Base-by-base conservation (phyloP, 2,329 filamentous ascomycete genomes). In the Rhinocladiella similis region DNA sequence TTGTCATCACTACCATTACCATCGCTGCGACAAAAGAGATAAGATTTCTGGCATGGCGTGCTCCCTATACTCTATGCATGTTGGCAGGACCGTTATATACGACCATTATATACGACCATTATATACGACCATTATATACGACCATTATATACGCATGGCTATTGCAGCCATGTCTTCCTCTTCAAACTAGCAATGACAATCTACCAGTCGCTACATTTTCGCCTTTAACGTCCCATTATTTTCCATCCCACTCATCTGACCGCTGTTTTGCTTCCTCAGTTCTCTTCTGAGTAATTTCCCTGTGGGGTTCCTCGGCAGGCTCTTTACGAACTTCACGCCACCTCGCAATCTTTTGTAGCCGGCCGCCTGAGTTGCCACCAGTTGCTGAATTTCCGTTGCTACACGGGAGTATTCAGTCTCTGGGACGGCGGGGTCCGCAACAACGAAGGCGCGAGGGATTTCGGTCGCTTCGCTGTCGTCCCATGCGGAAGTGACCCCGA, bases 261-360 rank as follows among this genome's bases (percentile, higher is more conserved):
- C 39, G 14, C 51, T 57, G 76, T 61, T 45, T 41, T 47, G 51
- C 27, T 57, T 69, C 48, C 66, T 54, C 20, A 63, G 67, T 47
- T 70, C 79, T 65, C 87, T 76, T 47, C 86, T 77, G 67, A 91
- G 70, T 53, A 91, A 89, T 80, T 91, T 90, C 7, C 88, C 88
- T 65, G 83, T 87, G 0, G 86, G 81, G 66, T 84, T 88, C 78
- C 90, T 90, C 12, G 88, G 88, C 20, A 91, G 83, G 47, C 76
- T 77, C 13, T 70, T 56, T 13, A 72, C 54, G 43, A 73, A 67
- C 42, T 71, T 69, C 13, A 73, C 64, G 3, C 76, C 76, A 29
- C 76, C 76, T 20, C 76, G 69, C 51, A 79, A 59, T 41, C 70
- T 66, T 65, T 79, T 78, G 57, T 79, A 72, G 36, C 69, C 69